phyloP scores from a whole-genome alignment of 495 filamentous ascomycete genomes.

The Zalerion maritima region DNA sequence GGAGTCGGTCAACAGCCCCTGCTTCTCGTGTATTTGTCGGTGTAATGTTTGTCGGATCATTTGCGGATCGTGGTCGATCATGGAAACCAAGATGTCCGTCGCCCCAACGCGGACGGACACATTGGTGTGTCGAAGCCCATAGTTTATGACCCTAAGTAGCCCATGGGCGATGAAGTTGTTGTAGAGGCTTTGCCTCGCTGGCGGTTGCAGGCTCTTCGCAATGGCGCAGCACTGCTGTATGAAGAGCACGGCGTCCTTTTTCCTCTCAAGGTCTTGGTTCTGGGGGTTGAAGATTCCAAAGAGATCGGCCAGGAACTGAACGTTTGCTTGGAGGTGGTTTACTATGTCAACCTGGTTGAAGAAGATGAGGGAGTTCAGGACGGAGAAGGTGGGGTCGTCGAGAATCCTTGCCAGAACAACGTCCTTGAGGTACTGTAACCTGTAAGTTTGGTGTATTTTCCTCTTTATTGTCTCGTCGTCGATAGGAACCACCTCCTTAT shows the following conservation, averaged over 20 bases:
- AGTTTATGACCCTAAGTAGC: conserved; percentile 79
- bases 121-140: conserved; percentile 71
- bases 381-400: conserved; percentile 94
- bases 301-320: conserved; percentile 66
- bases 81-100: conserved; percentile 81
- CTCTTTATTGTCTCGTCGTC: conserved; percentile 62
- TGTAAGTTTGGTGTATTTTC: conserved; percentile 94
- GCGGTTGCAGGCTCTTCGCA: conserved; percentile 83
- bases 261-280: conserved; percentile 49
- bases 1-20: conserved; percentile 79
- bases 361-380: conserved; percentile 95
- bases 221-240: conserved; percentile 94
- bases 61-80: conserved; percentile 89
- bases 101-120: conserved; percentile 79
- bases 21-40: conserved; percentile 74
- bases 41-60: conserved; percentile 91
- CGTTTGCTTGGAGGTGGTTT: conserved; percentile 72
- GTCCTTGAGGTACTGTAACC: conserved; percentile 94
- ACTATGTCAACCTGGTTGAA: conserved; percentile 98
- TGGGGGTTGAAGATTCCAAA: conserved; percentile 71
- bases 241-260: conserved; percentile 89
- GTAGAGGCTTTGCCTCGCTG: conserved; percentile 65
- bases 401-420: conserved; percentile 91
- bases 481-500: conserved; percentile 92
- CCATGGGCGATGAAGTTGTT: conserved; percentile 80